Evolutionary conservation across 1,139 yeast species (phyloP), one percentile per base, ranked within the genome.

Genomic region (Saccharomyces hybrid): DNA sequence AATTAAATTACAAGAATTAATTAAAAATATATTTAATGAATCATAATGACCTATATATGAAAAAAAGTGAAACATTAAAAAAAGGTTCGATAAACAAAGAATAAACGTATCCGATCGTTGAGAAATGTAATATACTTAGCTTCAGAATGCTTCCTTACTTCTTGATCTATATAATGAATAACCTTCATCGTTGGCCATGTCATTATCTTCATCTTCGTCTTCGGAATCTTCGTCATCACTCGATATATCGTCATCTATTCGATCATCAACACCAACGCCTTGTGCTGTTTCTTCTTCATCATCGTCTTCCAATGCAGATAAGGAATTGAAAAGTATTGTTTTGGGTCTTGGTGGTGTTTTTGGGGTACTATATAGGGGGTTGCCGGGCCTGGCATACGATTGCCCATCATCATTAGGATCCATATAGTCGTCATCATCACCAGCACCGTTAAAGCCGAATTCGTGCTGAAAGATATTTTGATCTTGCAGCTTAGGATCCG

Each of bases 371-470:
- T 85, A 85, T 54, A 84, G 70, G 3, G 88, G 84, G 63, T 83
- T 81, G 53, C 73, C 71, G 27, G 79, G 76, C 64, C 82, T 84
- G 52, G 81, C 81, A 67, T 86, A 86, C 4, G 87, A 83, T 66
- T 81, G 82, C 0, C 93, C 93, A 63, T 86, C 95, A 67, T 86
- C 93, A 65, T 86, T 84, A 2, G 93, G 93, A 67, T 86, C 93
- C 62, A 82, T 82, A 63, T 86, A 86, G 23, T 59, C 64, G 32
- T 61, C 62, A 16, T 56, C 60, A 14, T 61, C 62, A n/a, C 57
- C 57, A 3, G 47, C 56, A 38, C 55, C 61, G 6, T 60, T 58
- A 6, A 61, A 51, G 28, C 61, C 64, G 28, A 61, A 63, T 31
- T 61, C 65, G 23, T 61, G 63, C 9, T 63, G 58, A 47, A 59